Base-by-base conservation (phyloP, 192 early-diverging fungal genomes). In the Allomyces javanicus region DNA sequence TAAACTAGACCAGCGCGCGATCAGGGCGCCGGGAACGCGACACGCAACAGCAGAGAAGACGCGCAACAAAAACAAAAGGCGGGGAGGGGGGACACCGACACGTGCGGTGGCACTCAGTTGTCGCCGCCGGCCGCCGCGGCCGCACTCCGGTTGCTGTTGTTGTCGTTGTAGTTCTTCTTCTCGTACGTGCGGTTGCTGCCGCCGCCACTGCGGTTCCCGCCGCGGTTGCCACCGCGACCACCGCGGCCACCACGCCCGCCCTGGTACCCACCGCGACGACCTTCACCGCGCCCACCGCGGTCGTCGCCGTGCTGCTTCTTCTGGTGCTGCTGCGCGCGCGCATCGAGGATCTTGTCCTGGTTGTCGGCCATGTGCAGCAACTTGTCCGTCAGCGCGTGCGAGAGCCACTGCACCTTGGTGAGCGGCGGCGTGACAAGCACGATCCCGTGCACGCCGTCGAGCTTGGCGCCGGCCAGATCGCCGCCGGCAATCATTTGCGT, bases 401-500 rank as follows among this genome's bases (percentile, higher is more conserved):
- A 92, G 81, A 45, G 94, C 85, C 45, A 95, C 79, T 99, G 91
- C 50, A 99, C 76, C 43, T 77, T 81, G 63, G 82, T 85, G 63
- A 78, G 74, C 64, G 81, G 83, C 70, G 88, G 83, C 74, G 83
- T 84, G 76, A 92, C 85, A 64, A 99, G 77, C 24, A 93, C 81
- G 65, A 97, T 79, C 63, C 81, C 83, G 63, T 86, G 82, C 55
- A 78, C 79, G 43, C 91, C 86, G 71, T 91, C 87, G 74, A 95
- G 89, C 63, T 97, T 78, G 33, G 86, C 87, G 43, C 91, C 96
- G 61, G 84, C 75, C 25, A 99, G 73, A 77, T 99, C 93, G 69
- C 90, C 89, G 71, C 84, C 83, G 76, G 88, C 90, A 69, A 99
- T 91, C 92, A 99, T 91, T 78, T 92, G 89, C 62, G 93, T 81